phyloP scores from a whole-genome alignment of 73 alveolate genomes.

The Paramecium tetraurelia region DNA sequence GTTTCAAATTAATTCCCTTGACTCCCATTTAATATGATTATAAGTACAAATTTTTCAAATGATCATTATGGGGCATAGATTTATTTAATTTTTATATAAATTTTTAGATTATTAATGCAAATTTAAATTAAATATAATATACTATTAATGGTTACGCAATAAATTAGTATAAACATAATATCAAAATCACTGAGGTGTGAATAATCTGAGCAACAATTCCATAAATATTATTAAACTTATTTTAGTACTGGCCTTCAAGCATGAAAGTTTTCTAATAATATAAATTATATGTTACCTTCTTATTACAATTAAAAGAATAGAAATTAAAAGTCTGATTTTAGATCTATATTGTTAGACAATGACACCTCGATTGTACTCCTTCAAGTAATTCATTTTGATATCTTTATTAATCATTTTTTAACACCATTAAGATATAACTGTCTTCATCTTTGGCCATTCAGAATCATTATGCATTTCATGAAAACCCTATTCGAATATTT shows the following conservation, averaged over 20 bases:
- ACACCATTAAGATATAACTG: conserved; percentile 23
- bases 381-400: not conserved
- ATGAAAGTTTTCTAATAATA: not conserved
- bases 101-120: no score
- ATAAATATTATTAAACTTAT: not conserved
- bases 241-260: not conserved
- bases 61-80: no score
- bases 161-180: not conserved
- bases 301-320: not conserved
- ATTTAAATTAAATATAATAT: not conserved
- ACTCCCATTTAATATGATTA: no score
- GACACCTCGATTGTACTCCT: not conserved
- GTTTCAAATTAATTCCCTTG: no score
- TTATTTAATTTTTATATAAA: no score
- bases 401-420: conserved; percentile 11
- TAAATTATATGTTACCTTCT: not conserved
- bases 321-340: not conserved
- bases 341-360: not conserved
- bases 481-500: conserved; percentile 20
- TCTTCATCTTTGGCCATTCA: conserved; percentile 49
- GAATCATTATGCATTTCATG: conserved; percentile 50
- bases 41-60: no score
- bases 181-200: not conserved
- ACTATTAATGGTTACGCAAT: not conserved
- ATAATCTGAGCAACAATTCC: not conserved